A percentile compares a stretch with the other conserved stretches of the same genome.
phyloP scores from a whole-genome alignment of 2,329 filamentous ascomycete genomes.

The Laburnicola sp. region DNA sequence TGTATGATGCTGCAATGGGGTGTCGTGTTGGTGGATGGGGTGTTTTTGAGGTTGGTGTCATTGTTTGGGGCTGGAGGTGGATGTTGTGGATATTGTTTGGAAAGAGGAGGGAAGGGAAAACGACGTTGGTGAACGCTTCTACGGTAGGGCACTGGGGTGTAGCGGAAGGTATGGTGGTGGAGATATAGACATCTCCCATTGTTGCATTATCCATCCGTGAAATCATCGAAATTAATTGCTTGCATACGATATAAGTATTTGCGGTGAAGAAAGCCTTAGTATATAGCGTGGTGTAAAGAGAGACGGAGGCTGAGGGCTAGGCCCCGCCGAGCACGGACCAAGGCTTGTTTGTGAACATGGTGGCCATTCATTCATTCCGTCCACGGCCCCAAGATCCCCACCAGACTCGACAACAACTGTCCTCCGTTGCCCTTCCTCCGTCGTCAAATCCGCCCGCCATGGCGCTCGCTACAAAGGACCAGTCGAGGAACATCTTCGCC shows the following conservation, averaged over 20 bases:
- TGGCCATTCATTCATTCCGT: slow-evolving; percentile 10
- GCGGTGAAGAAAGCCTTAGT: no score
- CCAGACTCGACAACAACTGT: slow-evolving; percentile 1
- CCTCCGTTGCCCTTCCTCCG: neutral
- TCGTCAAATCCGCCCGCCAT: slow-evolving; percentile 41
- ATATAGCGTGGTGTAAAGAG: no score
- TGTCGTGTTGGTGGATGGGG: slow-evolving; percentile 32
- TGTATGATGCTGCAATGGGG: slow-evolving; percentile 64
- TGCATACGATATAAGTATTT: no score
- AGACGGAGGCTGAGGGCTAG: neutral
- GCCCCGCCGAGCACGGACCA: neutral
- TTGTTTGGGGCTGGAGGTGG: slow-evolving; percentile 16
- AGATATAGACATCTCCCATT: slow-evolving; percentile 1
- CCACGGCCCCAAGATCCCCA: slow-evolving; percentile 4
- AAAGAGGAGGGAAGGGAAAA: slow-evolving; percentile 1
- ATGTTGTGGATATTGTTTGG: slow-evolving; percentile 3
- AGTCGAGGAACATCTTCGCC: slow-evolving; percentile 97
- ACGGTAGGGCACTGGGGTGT: slow-evolving; percentile 5
- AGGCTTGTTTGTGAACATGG: slow-evolving; percentile 7
- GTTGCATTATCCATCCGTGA: no score
- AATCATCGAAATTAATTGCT: no score
- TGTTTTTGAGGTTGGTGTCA: slow-evolving; percentile 32
- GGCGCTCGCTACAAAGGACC: slow-evolving; percentile 79
- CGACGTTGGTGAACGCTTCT: slow-evolving; percentile 18
- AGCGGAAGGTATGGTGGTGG: slow-evolving; percentile 1